Conservation (phyloP, 1,284 basidiomycete genomes). For the Farysia itapuensis region DNA sequence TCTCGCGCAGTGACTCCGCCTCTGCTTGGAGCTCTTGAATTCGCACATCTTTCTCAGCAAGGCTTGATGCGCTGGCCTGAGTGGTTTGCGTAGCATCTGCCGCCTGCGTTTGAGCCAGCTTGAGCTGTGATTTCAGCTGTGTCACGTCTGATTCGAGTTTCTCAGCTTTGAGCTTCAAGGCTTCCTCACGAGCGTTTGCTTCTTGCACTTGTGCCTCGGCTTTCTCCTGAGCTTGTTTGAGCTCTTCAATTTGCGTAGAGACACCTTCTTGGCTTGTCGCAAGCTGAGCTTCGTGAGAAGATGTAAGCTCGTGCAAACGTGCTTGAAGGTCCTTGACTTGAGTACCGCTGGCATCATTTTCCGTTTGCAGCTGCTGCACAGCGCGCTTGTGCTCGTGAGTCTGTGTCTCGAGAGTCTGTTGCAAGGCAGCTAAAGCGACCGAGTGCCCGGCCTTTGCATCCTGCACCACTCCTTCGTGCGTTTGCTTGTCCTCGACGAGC, state of each 20-base stretch:
- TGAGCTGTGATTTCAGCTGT: slow-evolving; percentile 7
- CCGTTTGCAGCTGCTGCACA: not conserved
- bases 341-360: not conserved
- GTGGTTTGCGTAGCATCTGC: slow-evolving; percentile 13
- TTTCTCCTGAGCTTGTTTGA: slow-evolving; percentile 16
- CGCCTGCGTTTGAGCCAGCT: slow-evolving; percentile 11
- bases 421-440: slow-evolving; percentile 12
- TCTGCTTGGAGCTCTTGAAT: slow-evolving; percentile 6
- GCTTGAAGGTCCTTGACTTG: not conserved
- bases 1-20: slow-evolving; percentile 4
- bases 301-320: not conserved
- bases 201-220: slow-evolving; percentile 5
- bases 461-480: slow-evolving; percentile 8
- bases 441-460: slow-evolving; percentile 4
- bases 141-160: slow-evolving; percentile 21
- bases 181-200: slow-evolving; percentile 11
- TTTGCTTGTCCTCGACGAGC: slow-evolving; percentile 4
- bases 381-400: slow-evolving; percentile 11
- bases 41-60: slow-evolving; percentile 26
- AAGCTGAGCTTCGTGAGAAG: not conserved
- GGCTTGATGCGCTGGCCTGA: slow-evolving; percentile 8
- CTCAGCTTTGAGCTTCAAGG: slow-evolving; percentile 4
- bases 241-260: slow-evolving; percentile 17
- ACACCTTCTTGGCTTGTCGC: not conserved
- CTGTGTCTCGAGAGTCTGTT: slow-evolving; percentile 9